Evolutionary conservation across 2,329 filamentous ascomycete species (phyloP), one percentile per base, ranked within the genome.

Genomic region (Nigrospora osmanthi): DNA sequence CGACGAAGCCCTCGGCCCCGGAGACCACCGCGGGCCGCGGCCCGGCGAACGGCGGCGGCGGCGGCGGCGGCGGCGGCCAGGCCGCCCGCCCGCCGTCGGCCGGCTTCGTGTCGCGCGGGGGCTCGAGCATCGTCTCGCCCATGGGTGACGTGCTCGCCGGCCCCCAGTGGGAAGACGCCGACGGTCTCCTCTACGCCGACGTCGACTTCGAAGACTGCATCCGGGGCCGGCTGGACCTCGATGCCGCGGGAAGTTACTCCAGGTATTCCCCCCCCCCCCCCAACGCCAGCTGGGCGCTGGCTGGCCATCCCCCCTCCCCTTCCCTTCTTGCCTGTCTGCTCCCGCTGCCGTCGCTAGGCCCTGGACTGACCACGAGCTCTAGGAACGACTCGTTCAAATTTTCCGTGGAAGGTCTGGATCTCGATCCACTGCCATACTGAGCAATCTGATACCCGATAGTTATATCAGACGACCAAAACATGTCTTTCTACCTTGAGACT

Each of bases 141-240:
- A 72, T 85, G 36, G 91, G 90, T 0, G 78, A 90, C n/a, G 80
- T 91, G 0, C 65, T 95, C 1, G 80, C 80, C 2, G 89, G 86
- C 0, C 90, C 90, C 1, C 70, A 93, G 47, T 95, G 89, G 89
- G 87, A 95, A 47, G 83, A 90, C 48, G 65, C 83, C 45, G 72
- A 79, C 4, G 77, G 80, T 0, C 62, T 95, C 30, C 66, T 89
- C 42, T 77, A 78, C 32, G 73, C 79, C 1, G 87, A 93, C 51
- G 83, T 90, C 4, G 89, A 96, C 58, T 84, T 96, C 56, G 86
- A 94, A 40, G 89, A 95, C 53, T 95, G 90, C 55, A 78, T 89
- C 52, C 74, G 87, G 11, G 90, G 89, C 0, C 71, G 88, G 43
- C 62, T 95, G 52, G 89, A 95, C 61, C 62, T 95, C 39, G 90